Evolutionary conservation across 768 basidiomycete species (phyloP), one percentile per base, ranked within the genome.

Genomic region (Podaxis sp.): DNA sequence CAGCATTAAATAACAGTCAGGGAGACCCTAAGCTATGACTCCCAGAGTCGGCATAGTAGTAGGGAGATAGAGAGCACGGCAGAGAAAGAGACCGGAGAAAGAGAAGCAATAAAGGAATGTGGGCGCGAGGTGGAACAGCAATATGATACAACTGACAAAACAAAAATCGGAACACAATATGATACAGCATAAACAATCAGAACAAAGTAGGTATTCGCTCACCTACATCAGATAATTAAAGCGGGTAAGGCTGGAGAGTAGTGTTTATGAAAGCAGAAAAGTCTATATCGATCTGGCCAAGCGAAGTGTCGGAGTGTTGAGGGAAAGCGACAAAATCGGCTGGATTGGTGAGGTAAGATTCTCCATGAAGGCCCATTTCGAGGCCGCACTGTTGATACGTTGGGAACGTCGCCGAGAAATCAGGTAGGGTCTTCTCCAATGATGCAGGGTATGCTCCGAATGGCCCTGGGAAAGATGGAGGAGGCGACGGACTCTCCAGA

Each of bases 251-350:
- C 54, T 72, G 71, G 38, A 74, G 72, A 47, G 74, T 65, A n/a
- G 72, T 68, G 63, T 69, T 67, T 72, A 79, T 73, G 72, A 77
- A 75, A 40, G 75, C 68, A 57, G 76, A 76, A 27, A 72, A 69
- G 47, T 71, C 71, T 33, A 71, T 62, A 38, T 69, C 68, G 52
- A 70, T 51, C 25, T 69, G 64, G 36, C 63, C 56, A 33, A 71
- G 63, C 11, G 64, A 64, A 19, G 61, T 24, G 27, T 56, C 60
- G 37, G 61, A 54, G 57, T 66, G 64, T 12, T 59, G 64, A 47
- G 51, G 55, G 55, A 56, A 65, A 27, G 33, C n/a, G 17, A 51
- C 15, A 60, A 68, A 73, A 7, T 64, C 55, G 11, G 53, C 36
- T 40, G 57, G 47, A 43, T 59, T 57, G 38, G 41, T 55, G 22